phyloP scores from a whole-genome alignment of 2,329 filamentous ascomycete species.

The Mycosphaerella sp. region DNA sequence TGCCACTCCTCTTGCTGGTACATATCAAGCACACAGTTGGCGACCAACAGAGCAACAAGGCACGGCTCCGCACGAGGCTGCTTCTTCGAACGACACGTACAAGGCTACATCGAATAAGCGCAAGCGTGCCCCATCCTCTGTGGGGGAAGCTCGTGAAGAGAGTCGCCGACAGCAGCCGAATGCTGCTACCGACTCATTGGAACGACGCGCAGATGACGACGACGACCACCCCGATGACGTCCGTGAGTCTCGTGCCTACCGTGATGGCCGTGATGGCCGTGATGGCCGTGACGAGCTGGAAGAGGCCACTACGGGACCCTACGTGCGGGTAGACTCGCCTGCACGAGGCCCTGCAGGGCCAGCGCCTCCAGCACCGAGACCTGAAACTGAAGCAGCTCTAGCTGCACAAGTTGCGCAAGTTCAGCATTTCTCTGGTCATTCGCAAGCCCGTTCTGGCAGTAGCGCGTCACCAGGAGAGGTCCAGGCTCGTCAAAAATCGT shows the following conservation, averaged over 20 bases:
- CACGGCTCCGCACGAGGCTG: slow-evolving; percentile 1
- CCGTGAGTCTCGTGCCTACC: background rate
- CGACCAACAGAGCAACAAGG: slow-evolving; percentile 18
- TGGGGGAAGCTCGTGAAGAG: slow-evolving; percentile 7
- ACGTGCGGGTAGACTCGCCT: slow-evolving; percentile 17
- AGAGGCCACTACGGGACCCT: background rate
- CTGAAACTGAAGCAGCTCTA: slow-evolving; percentile 37
- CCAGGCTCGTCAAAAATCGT: slow-evolving; percentile 33
- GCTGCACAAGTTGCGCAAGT: slow-evolving; percentile 50
- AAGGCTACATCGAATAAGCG: slow-evolving; percentile 18
- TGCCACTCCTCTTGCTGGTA: background rate
- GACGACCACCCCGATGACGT: background rate
- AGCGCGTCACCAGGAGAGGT: slow-evolving; percentile 33
- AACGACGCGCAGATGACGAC: slow-evolving; percentile 18
- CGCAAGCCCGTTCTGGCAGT: background rate
- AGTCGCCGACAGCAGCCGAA: background rate
- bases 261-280: slow-evolving; percentile 4
- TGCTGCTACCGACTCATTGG: slow-evolving; percentile 17
- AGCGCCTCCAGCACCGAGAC: slow-evolving; percentile 21
- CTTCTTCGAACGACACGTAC: slow-evolving; percentile 1
- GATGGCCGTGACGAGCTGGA: slow-evolving; percentile 4
- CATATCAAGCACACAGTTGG: slow-evolving; percentile 21
- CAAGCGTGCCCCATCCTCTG: slow-evolving; percentile 22
- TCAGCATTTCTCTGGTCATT: slow-evolving; percentile 33
- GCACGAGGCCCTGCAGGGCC: slow-evolving; percentile 6